Base-by-base conservation (phyloP, 345 rosid genomes). In the Tarenaya hassleriana region DNA sequence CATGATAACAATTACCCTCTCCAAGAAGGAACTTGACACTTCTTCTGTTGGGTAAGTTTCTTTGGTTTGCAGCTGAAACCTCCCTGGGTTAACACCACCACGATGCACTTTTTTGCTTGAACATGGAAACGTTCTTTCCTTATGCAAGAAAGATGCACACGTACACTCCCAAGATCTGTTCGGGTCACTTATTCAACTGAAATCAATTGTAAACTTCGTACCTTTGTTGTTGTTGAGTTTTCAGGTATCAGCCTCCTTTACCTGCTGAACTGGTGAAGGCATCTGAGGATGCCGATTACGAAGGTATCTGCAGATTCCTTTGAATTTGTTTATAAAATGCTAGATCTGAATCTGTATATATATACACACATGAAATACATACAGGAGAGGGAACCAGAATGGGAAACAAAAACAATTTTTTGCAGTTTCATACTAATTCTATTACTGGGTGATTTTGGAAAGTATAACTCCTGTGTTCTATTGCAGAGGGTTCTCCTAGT, bases 181-280 rank as follows among this genome's bases (percentile, higher is more conserved):
- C 5, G 2, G 29, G 29, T 24, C 29, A 24, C 29, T 24, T 6
- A 34, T 6, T 34, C 7, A 34, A 34, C 38, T 34, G 38, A 10
- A 34, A 8, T 5, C 10, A 10, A 16, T 7, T 39, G 33, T 66
- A 3, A 50, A 52, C 13, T 53, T 24, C 52, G n/a, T n/a, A n/a
- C n/a, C n/a, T 40, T 40, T 8, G 6, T 4, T n/a, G 7, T 17
- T 7, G 42, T 32, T 66, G 4, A 48, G 34, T 29, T 11, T 13
- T 21, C 51, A 77, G 86, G 75, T 77, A 80, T 52, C 83, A 80
- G 77, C 71, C 75, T 63, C 83, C 86, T 1, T 53, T 80, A 58
- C 75, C 81, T 15, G 63, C 72, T 21, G 83, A 80, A 8, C 75
- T 49, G 60, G 81, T 77, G 71, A 80, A 58, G 66, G 24, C 41